A percentile compares a stretch with the other conserved stretches of the same genome.
Conservation (phyloP, 768 basidiomycete genomes). For the Lentinula raphanica region DNA sequence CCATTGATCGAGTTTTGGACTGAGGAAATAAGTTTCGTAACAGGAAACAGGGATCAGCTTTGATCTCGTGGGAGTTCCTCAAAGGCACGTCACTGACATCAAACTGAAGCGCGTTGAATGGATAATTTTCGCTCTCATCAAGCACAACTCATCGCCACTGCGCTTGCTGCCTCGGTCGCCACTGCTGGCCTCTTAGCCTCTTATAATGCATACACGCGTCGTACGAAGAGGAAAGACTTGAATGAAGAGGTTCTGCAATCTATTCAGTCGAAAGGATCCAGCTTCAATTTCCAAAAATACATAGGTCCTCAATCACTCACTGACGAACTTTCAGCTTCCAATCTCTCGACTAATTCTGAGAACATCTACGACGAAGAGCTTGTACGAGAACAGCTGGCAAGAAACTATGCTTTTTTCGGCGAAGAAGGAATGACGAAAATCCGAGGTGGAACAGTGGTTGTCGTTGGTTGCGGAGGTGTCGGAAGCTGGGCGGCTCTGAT, state of each 20-base stretch:
- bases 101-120: not conserved
- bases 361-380: slow-evolving; percentile 56
- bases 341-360: not conserved
- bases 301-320: not conserved
- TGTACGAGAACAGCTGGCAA: slow-evolving; percentile 82
- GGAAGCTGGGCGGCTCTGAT: slow-evolving; percentile 95
- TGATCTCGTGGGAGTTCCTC: no score
- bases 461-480: slow-evolving; percentile 95
- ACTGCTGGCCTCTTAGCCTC: slow-evolving; percentile 58
- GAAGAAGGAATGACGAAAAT: slow-evolving; percentile 82
- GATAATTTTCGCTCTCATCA: slow-evolving; percentile 44
- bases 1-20: no score
- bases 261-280: slow-evolving; percentile 29
- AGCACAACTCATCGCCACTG: slow-evolving; percentile 60
- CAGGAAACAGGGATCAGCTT: no score
- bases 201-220: slow-evolving; percentile 45
- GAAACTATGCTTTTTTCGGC: slow-evolving; percentile 94
- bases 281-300: slow-evolving; percentile 11
- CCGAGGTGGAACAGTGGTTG: slow-evolving; percentile 68
- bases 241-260: slow-evolving; percentile 53
- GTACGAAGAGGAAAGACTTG: slow-evolving; percentile 48
- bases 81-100: no score
- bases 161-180: slow-evolving; percentile 56
- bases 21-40: no score
- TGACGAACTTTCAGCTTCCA: not conserved